Evolutionary conservation across 116 monocot genomes (phyloP).

Genomic region (Dioscorea cayenensis): DNA sequence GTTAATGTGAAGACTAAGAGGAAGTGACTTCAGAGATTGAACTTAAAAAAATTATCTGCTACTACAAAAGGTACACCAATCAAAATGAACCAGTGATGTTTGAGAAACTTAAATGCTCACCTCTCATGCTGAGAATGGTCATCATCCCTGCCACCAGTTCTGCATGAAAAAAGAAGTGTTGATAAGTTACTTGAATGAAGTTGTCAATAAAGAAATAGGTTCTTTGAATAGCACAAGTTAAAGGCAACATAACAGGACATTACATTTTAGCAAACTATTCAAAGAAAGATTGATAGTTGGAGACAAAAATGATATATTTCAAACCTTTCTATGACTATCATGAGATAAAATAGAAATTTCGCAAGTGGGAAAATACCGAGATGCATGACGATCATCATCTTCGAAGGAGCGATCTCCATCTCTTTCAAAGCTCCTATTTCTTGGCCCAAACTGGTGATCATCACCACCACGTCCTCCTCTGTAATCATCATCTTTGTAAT

Average conservation of each 20-base stretch:
- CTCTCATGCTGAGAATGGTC: conserved; percentile 55
- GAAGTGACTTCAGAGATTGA: not conserved
- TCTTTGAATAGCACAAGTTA: not conserved
- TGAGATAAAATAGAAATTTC: not conserved
- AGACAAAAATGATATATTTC: not conserved
- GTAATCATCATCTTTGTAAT: conserved; percentile 61
- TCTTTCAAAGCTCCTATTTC: conserved; percentile 53
- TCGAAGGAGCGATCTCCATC: conserved; percentile 56
- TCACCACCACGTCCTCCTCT: conserved; percentile 40
- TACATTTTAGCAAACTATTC: not conserved
- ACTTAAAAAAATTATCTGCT: not conserved
- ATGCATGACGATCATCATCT: conserved; percentile 68
- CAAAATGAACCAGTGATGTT: not conserved
- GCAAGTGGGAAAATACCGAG: conserved; percentile 36
- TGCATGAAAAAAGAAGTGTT: conserved; percentile 23
- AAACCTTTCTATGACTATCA: not conserved
- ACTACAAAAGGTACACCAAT: not conserved
- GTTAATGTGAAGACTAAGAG: not conserved
- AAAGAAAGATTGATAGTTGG: not conserved
- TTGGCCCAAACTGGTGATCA: conserved; percentile 51
- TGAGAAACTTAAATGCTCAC: conserved; percentile 14
- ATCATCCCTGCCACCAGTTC: conserved; percentile 51
- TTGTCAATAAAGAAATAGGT: not conserved
- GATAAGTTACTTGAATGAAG: not conserved
- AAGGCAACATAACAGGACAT: too few species aligned